Evolutionary conservation across 2,329 filamentous ascomycete species (phyloP).

Genomic region (Albophoma yamanashiensis): DNA sequence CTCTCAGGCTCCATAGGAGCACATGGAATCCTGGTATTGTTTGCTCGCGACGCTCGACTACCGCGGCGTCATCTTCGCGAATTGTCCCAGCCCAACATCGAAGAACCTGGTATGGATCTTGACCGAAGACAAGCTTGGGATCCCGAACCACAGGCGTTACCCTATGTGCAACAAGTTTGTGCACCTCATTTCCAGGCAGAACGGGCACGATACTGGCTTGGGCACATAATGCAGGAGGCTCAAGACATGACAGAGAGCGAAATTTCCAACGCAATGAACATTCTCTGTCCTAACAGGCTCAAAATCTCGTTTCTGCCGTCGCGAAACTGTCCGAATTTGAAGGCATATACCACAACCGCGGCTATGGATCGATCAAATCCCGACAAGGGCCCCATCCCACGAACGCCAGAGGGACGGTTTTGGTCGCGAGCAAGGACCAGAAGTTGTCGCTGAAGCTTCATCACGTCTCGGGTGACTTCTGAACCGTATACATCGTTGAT

Average conservation of each 20-base stretch:
- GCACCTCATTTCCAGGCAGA: neutral
- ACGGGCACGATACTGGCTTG: neutral
- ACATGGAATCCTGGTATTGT: constrained; percentile 15
- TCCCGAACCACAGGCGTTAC: constrained; percentile 11
- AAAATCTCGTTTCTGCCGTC: constrained; percentile 22
- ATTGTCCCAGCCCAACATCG: constrained; percentile 23
- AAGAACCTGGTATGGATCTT: constrained; percentile 15
- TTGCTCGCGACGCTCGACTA: constrained; percentile 14
- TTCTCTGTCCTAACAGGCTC: constrained; percentile 26
- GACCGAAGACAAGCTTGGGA: constrained; percentile 17
- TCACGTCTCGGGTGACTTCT: constrained; percentile 17
- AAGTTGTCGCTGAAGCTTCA: constrained; percentile 11
- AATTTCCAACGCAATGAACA: constrained; percentile 16
- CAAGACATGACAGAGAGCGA: constrained; percentile 10
- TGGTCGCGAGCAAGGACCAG: constrained; percentile 12
- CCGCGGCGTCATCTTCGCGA: constrained; percentile 16
- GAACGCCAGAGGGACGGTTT: constrained; percentile 5
- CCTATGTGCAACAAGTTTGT: constrained; percentile 7
- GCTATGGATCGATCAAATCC: constrained; percentile 20
- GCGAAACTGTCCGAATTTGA: constrained; percentile 15
- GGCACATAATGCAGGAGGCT: neutral
- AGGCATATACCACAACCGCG: constrained; percentile 33
- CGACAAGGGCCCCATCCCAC: constrained; percentile 5
- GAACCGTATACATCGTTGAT: constrained; percentile 8
- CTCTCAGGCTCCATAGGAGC: constrained; percentile 18